Base-by-base conservation (phyloP, 1,284 basidiomycete genomes). In the Mixia osmundae region DNA sequence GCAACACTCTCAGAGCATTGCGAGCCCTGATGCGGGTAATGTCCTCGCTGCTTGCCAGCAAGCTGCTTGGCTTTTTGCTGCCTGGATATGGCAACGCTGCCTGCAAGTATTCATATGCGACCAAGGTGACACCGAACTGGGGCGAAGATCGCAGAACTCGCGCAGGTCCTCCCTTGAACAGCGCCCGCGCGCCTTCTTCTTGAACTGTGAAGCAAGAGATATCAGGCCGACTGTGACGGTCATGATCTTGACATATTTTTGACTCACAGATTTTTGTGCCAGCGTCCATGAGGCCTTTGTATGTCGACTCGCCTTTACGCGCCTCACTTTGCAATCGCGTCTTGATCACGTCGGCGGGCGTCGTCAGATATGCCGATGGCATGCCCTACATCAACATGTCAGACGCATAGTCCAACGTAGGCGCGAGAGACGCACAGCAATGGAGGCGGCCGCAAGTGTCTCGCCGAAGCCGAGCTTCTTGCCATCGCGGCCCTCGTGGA, bases 301-400 rank as follows among this genome's bases (percentile, higher is more conserved):
- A 99, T 42, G 75, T 64, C 4, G 82, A 79, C 57, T 97, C 72
- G 12, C 89, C 91, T 49, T 78, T 76, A 44, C 76, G 68, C 24
- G 83, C 76, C 57, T 97, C 91, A n/a, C 83, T 75, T 57, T 97
- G 91, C 45, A 97, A 62, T 39, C 89, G 72, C n/a, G 89, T 97
- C 68, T 97, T 97, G 57, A 95, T 80, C 41, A 97, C 91, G 57
- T 97, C 89, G 71, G 56, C 54, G 21, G 76, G 77, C 6, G 76
- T 80, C 22, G 76, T 76, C 42, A 79, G 59, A 56, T 80, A 80
- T 21, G 77, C 40, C 6, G 37, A 30, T 23, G 35, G 35, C 35
- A 41, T 31, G 20, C 12, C 24, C 25, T 16, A 32, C 23, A 45
- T 30, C 36, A 43, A 45, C 7, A 43, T 79, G 30, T 82, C 85